A percentile compares a stretch with the other conserved stretches of the same genome.
Evolutionary conservation across 2,329 filamentous ascomycete genomes (phyloP).

Genomic region (Colletotrichum sp.): DNA sequence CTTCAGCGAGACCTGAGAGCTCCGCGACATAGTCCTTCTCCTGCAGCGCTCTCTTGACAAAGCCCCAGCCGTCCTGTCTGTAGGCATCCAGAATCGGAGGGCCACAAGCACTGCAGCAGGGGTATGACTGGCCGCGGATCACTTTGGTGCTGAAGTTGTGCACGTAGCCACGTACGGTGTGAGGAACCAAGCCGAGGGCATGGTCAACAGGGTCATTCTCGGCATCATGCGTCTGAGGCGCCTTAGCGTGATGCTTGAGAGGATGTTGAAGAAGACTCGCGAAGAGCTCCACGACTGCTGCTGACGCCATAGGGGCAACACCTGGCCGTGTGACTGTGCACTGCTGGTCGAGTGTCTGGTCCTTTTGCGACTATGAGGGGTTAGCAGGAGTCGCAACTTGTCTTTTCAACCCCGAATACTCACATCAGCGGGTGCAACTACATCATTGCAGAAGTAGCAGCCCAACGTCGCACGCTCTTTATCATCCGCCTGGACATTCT

Average conservation of each 20-base stretch:
- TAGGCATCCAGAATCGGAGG: slow-evolving; percentile 73
- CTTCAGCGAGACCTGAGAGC: slow-evolving; percentile 74
- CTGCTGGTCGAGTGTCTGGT: slow-evolving; percentile 95
- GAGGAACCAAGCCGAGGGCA: slow-evolving; percentile 74
- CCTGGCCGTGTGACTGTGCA: slow-evolving; percentile 97
- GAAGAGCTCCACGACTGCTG: slow-evolving; percentile 87
- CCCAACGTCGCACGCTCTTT: slow-evolving; percentile 74
- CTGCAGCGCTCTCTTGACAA: slow-evolving; percentile 75
- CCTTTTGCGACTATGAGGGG: slow-evolving; percentile 79
- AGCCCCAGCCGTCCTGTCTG: slow-evolving; percentile 72
- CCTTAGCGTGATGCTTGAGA: slow-evolving; percentile 65
- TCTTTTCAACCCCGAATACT: slow-evolving; percentile 41
- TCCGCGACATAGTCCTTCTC: slow-evolving; percentile 82
- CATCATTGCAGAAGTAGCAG: slow-evolving; percentile 99
- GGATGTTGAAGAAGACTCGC: slow-evolving; percentile 90
- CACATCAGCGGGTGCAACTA: slow-evolving; percentile 92
- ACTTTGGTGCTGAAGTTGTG: slow-evolving; percentile 76
- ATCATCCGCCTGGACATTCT: slow-evolving; percentile 31
- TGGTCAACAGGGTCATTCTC: slow-evolving; percentile 63
- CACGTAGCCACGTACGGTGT: slow-evolving; percentile 81
- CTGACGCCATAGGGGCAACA: slow-evolving; percentile 89
- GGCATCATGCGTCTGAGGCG: slow-evolving; percentile 53
- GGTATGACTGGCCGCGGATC: slow-evolving; percentile 77
- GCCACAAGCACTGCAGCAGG: slow-evolving; percentile 83
- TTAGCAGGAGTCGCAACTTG: neutral